These are phyloP conservation scores for Geosmithia morbida DNA, from an alignment of 2,329 filamentous ascomycete genomes.

Conservation along the genomic window DNA sequence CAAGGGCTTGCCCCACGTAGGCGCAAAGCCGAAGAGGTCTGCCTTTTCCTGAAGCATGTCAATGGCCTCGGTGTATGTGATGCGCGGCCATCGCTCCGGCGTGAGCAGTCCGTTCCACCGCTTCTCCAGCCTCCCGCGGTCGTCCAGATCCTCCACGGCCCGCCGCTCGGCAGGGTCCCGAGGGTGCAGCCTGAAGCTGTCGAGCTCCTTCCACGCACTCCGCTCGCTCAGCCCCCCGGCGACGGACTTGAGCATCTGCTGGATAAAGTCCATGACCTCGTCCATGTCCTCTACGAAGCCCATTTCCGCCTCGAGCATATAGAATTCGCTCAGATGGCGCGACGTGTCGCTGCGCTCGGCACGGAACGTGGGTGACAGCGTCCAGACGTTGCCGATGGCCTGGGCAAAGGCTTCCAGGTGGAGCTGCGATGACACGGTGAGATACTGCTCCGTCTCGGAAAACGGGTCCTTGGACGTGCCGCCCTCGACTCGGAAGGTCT, in stretches of 20 bases:
- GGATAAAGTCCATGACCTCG: slow-evolving; percentile 64
- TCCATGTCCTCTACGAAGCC: slow-evolving; percentile 60
- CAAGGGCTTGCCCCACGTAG: slow-evolving; percentile 59
- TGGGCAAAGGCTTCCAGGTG: slow-evolving; percentile 88
- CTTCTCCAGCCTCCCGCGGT: slow-evolving; percentile 33
- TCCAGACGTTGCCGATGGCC: slow-evolving; percentile 83
- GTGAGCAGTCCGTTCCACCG: slow-evolving; percentile 60
- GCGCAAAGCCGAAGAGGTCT: slow-evolving; percentile 50
- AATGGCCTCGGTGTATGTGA: slow-evolving; percentile 74
- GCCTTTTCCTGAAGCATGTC: slow-evolving; percentile 47
- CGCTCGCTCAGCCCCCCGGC: slow-evolving; percentile 22
- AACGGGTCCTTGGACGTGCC: slow-evolving; percentile 33
- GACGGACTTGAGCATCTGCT: slow-evolving; percentile 55
- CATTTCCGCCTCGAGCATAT: slow-evolving; percentile 92
- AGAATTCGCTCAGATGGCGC: slow-evolving; percentile 91
- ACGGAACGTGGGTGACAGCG: slow-evolving; percentile 82
- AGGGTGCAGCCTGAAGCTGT: slow-evolving; percentile 13
- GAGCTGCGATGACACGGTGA: slow-evolving; percentile 89
- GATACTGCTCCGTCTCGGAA: slow-evolving; percentile 79
- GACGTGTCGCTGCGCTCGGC: slow-evolving; percentile 89
- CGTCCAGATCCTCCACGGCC: slow-evolving; percentile 27
- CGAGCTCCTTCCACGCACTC: slow-evolving; percentile 29
- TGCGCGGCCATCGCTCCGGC: slow-evolving; percentile 51
- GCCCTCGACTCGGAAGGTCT: slow-evolving; percentile 66
- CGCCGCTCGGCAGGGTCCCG: slow-evolving; percentile 23